Evolutionary conservation across 768 basidiomycete species (phyloP), one percentile per base, ranked within the genome.

Genomic region (Boletus sp.): DNA sequence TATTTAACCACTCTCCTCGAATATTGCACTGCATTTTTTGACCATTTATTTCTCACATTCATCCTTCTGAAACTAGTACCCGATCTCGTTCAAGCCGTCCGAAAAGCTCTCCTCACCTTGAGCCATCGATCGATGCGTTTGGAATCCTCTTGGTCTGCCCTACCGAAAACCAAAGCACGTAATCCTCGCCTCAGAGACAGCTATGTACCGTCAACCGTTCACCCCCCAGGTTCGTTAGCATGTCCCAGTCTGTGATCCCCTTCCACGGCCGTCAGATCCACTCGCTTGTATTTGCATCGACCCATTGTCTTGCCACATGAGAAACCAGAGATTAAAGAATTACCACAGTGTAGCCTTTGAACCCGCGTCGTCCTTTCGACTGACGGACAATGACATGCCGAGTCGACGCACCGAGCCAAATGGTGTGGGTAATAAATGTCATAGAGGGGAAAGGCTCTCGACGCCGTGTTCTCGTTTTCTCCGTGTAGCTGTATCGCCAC

Each of bases 81-180:
- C n/a, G n/a, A n/a, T n/a, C 60, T 73, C 36, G 46, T 73, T 15
- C 53, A 52, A 12, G 33, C 50, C n/a, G 57, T 73, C 17, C 67
- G 67, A 36, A 57, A 40, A 28, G 71, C 64, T 1, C 54, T 71
- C 4, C 33, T 55, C 14, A 52, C 42, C 35, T 29, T 71, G 12
- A 32, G 36, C 4, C 50, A 35, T 0, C 59, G 65, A 24, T 46
- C 60, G 1, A 49, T 4, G 7, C 60, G 50, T 28, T 14, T 62
- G 15, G 60, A 64, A 32, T 54, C 55, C 7, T 54, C 58, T 18
- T 66, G 65, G 71, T 50, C 58, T 30, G 36, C 17, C 35, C 6
- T n/a, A 6, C 44, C 48, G 11, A 47, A 18, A 18, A 24, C 5
- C 3, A 37, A 20, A 10, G 12, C 49, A 49, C 32, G 15, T n/a